phyloP scores from a whole-genome alignment of 1,284 basidiomycete genomes.

The Agroathelia rolfsii region DNA sequence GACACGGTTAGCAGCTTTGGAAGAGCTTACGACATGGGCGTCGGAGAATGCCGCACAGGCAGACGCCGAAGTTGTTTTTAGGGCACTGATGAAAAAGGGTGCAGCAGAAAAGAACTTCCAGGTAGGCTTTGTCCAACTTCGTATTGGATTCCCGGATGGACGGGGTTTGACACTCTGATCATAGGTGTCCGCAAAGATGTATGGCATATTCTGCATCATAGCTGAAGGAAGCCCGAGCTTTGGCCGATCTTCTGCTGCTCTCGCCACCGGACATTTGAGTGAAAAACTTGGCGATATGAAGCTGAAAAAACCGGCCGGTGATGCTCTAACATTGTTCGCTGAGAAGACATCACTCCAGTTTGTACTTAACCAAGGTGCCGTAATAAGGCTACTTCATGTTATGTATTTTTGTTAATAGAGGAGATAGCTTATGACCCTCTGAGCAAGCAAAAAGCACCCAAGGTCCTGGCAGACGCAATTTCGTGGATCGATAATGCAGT shows the following conservation, averaged over 20 bases:
- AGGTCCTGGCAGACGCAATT: slow-evolving; percentile 89
- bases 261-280: slow-evolving; percentile 77
- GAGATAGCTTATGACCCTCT: slow-evolving; percentile 87
- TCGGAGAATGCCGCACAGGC: slow-evolving; percentile 57
- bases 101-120: slow-evolving; percentile 99
- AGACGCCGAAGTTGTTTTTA: slow-evolving; percentile 87
- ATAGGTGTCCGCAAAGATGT: slow-evolving; percentile 84
- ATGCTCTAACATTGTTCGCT: slow-evolving; percentile 72
- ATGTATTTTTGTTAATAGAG: too few relatives aligned
- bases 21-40: slow-evolving; percentile 82
- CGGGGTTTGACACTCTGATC: slow-evolving; percentile 4
- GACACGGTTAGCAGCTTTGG: slow-evolving; percentile 76
- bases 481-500: slow-evolving; percentile 85
- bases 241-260: slow-evolving; percentile 75
- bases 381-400: too few relatives aligned
- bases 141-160: slow-evolving; percentile 5
- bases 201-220: slow-evolving; percentile 64
- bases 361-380: slow-evolving; percentile 84
- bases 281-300: slow-evolving; percentile 98
- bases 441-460: slow-evolving; percentile 93
- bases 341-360: slow-evolving; percentile 95
- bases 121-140: slow-evolving; percentile 31
- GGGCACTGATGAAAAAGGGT: slow-evolving; percentile 89
- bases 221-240: slow-evolving; percentile 79
- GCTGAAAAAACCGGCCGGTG: slow-evolving; percentile 94